These are phyloP conservation scores for Fusarium fracticaudum DNA, from an alignment of 2,329 filamentous ascomycete genomes.

Conservation along the genomic window DNA sequence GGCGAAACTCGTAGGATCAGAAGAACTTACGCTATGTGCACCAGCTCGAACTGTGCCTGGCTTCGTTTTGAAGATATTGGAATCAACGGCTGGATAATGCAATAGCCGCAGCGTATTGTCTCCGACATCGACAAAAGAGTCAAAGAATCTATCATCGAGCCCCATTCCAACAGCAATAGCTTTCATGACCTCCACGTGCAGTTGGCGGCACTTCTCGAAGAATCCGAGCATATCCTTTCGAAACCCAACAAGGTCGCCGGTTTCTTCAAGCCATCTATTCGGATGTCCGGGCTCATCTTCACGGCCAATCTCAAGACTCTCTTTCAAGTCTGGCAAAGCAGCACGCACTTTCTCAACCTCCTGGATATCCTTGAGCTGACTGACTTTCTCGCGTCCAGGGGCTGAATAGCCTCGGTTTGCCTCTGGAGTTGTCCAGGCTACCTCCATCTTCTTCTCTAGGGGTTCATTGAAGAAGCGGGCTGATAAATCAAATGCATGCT, in stretches of 20 bases:
- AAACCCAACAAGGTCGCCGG: conserved; percentile 61
- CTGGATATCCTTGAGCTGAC: conserved; percentile 60
- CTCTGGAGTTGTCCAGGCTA: conserved; percentile 77
- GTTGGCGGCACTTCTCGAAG: conserved; percentile 74
- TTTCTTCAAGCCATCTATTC: conserved; percentile 77
- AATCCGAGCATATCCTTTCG: conserved; percentile 79
- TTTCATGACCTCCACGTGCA: conserved; percentile 84
- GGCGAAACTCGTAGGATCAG: neutral
- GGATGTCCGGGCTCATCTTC: conserved; percentile 68
- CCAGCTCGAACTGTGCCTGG: conserved; percentile 79
- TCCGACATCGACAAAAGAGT: conserved; percentile 73
- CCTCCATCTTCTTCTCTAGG: conserved; percentile 67
- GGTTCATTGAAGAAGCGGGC: conserved; percentile 76
- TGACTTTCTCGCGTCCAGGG: conserved; percentile 77
- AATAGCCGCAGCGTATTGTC: conserved; percentile 79
- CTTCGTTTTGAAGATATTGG: conserved; percentile 71
- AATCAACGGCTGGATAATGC: conserved; percentile 77
- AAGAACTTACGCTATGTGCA: conserved; percentile 68
- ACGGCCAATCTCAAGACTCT: conserved; percentile 72
- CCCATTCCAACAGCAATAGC: conserved; percentile 86
- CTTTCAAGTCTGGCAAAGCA: conserved; percentile 71
- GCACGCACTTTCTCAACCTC: conserved; percentile 68
- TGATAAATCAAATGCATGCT: conserved; percentile 72
- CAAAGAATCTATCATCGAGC: conserved; percentile 77
- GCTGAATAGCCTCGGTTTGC: conserved; percentile 79